phyloP scores from a whole-genome alignment of 2,329 filamentous ascomycete species.

The Colletotrichum chlorophyti region DNA sequence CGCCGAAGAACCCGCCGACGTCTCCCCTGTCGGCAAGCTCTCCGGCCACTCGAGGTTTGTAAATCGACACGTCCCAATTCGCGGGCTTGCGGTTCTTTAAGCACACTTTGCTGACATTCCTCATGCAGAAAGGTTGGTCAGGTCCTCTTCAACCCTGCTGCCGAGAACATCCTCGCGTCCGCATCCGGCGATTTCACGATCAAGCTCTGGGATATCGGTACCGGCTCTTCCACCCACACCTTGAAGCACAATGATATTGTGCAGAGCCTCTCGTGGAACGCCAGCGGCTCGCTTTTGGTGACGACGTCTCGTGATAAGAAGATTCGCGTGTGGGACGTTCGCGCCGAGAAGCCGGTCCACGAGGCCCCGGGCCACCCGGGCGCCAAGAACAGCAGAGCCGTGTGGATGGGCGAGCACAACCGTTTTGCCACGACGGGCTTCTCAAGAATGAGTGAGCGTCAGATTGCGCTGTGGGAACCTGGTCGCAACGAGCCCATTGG shows the following conservation, averaged over 20 bases:
- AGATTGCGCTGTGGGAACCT: constrained; percentile 94
- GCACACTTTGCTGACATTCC: constrained; percentile 1
- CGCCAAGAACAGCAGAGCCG: constrained; percentile 95
- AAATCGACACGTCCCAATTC: not conserved
- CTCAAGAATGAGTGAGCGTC: constrained; percentile 97
- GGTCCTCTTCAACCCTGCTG: constrained; percentile 95
- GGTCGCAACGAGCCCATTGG: constrained; percentile 86
- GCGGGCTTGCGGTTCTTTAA: not conserved
- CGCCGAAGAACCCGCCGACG: constrained; percentile 81
- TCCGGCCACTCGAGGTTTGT: constrained; percentile 82
- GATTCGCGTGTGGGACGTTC: constrained; percentile 94
- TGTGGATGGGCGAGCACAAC: constrained; percentile 98
- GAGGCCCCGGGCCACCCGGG: constrained; percentile 87
- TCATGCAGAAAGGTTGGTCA: constrained; percentile 87
- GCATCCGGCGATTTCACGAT: constrained; percentile 94
- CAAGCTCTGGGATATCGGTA: constrained; percentile 93
- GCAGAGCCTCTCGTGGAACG: constrained; percentile 95
- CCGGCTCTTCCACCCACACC: constrained; percentile 75
- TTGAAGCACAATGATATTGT: constrained; percentile 92
- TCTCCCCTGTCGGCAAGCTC: constrained; percentile 82
- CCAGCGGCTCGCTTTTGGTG: constrained; percentile 82
- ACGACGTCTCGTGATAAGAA: constrained; percentile 99
- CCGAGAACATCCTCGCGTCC: constrained; percentile 93
- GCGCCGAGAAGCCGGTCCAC: constrained; percentile 87
- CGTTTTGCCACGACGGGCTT: constrained; percentile 96